A percentile compares a stretch with the other conserved stretches of the same genome.
These are phyloP conservation scores for Sporisorium scitamineum DNA, from an alignment of 1,284 basidiomycete genomes.

Conservation along the genomic window DNA sequence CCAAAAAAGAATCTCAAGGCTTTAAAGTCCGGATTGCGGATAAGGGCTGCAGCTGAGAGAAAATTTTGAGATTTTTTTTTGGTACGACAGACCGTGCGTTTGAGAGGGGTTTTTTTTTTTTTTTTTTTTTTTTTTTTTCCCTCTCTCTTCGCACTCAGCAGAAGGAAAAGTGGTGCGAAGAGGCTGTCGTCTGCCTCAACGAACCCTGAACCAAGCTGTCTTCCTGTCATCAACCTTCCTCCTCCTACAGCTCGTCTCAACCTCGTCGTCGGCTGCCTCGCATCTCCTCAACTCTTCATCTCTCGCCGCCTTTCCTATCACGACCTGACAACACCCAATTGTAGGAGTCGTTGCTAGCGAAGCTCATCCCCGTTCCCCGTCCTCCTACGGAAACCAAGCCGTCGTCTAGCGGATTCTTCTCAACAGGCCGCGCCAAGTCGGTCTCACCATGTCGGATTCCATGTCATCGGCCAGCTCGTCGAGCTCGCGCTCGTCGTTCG, in stretches of 20 bases:
- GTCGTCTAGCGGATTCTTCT: not conserved
- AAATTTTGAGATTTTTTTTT: conserved; percentile 43
- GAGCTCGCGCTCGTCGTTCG: conserved; percentile 48
- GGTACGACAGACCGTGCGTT: conserved; percentile 11
- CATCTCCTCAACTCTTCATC: not conserved
- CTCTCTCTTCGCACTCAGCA: not conserved
- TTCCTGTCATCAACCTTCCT: not conserved
- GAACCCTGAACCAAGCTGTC: not conserved
- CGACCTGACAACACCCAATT: not conserved
- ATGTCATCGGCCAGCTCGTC: conserved; percentile 53
- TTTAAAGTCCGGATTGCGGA: conserved; percentile 27
- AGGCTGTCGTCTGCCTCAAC: conserved; percentile 8
- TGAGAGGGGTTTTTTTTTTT: not conserved
- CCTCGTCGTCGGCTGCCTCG: conserved; percentile 6
- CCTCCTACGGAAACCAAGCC: not conserved
- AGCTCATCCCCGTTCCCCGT: not conserved
- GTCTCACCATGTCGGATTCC: conserved; percentile 29
- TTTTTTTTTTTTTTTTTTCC: not conserved
- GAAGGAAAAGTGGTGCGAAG: not conserved
- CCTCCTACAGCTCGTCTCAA: not conserved
- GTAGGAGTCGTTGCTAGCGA: not conserved
- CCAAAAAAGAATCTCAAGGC: not conserved
- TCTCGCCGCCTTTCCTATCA: not conserved
- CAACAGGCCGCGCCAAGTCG: not conserved
- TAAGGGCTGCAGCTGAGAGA: conserved; percentile 6